These are phyloP conservation scores for Penicillium waksmanii DNA, from an alignment of 495 filamentous ascomycete species.

Conservation along the genomic window DNA sequence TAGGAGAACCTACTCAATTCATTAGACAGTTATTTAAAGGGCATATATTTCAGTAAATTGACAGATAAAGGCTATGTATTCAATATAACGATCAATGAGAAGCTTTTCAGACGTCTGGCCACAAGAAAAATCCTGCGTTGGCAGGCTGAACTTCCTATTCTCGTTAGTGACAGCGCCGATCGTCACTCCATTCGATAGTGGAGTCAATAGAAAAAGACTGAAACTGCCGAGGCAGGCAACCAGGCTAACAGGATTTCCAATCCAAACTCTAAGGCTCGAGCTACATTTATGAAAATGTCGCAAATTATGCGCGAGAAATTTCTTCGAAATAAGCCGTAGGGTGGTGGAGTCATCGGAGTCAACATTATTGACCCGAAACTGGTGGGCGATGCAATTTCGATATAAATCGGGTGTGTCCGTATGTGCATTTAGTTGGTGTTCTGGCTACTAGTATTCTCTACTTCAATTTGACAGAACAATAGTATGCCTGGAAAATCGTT, in stretches of 20 bases:
- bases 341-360: conserved; percentile 9
- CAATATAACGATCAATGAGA: neutral
- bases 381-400: conserved; percentile 3
- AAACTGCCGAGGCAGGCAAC: conserved; percentile 25
- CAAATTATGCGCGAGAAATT: neutral
- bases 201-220: conserved; percentile 14
- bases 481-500: conserved; percentile 45
- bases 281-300: conserved; percentile 5
- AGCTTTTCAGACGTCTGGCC: neutral
- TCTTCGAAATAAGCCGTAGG: neutral
- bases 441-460: neutral
- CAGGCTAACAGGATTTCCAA: conserved; percentile 1
- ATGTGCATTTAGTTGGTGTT: neutral
- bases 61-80: neutral
- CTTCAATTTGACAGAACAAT: neutral
- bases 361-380: neutral
- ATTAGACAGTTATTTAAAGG: too few relatives aligned
- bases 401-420: conserved; percentile 19
- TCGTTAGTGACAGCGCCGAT: conserved; percentile 9
- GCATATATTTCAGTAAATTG: too few relatives aligned
- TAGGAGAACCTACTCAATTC: too few relatives aligned
- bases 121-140: neutral
- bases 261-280: conserved; percentile 1
- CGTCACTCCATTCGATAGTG: conserved; percentile 15
- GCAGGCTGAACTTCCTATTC: neutral